Evolutionary conservation across 768 basidiomycete genomes (phyloP), one percentile per base, ranked within the genome.

Genomic region (Solioccasus polychromus): DNA sequence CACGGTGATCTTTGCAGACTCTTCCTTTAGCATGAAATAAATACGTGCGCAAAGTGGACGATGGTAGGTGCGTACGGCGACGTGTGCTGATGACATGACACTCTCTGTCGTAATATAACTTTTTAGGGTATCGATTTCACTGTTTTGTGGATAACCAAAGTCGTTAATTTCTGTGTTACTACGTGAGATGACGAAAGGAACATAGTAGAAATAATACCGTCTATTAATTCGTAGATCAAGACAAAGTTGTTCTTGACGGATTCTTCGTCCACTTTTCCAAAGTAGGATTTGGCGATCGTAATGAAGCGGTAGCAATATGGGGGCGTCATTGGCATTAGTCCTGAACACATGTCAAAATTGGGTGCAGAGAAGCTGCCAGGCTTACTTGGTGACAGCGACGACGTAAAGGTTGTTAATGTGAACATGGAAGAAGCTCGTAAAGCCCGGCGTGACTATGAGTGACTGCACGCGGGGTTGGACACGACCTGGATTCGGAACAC

Each of bases 401-500:
- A 99, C 78, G 62, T 97, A 99, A 32, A 99, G 77, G 57, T 96
- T 97, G 71, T 95, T 94, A 46, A 95, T 75, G 51, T 92, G 75
- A 50, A 98, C 94, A 62, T 99, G 96, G 67, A 99, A 98, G 80
- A 99, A 99, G 60, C 93, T 95, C 0, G 95, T 98, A 18, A 92
- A 97, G 20, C 95, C 94, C 19, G 98, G 78, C 0, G 96, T 98
- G 64, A 98, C 89, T 60, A 99, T 95, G 9, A 95, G 96, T 28
- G 94, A 94, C 52, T 93, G 80, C 23, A 97, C 92, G 62, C 94
- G 58, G 88, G 91, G 71, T 92, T 97, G 29, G 95, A 96, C 41
- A 99, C 88, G 62, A 99, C 96, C 66, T 99, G 96, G 65, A 99
- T 98, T 54, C 96, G 83, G 67, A 99, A 99, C 24, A 99, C 93